A percentile compares a stretch with the other conserved stretches of the same genome.
phyloP scores from a whole-genome alignment of 257 asterid genomes.

The Nemophila menziesii region DNA sequence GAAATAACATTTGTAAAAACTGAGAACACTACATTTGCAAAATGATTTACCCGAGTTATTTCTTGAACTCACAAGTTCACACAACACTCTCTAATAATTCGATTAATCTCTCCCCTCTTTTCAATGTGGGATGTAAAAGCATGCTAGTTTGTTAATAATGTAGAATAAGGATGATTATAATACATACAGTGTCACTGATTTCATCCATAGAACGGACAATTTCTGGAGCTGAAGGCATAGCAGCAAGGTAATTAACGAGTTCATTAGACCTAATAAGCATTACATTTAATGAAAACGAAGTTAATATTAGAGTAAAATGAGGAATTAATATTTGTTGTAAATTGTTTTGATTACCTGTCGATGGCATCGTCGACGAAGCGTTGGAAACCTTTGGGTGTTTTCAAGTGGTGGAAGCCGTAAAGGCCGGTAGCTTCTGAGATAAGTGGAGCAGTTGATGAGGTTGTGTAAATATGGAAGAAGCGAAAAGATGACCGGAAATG shows the following conservation, averaged over 20 bases:
- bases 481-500: slow-evolving; percentile 21
- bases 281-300: not conserved
- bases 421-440: slow-evolving; percentile 52
- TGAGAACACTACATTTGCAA: no score
- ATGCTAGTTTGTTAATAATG: no score
- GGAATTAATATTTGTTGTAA: not conserved
- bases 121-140: no score
- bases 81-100: no score
- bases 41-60: no score
- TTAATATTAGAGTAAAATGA: not conserved
- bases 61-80: no score
- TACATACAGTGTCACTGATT: slow-evolving; percentile 68
- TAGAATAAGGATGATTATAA: no score
- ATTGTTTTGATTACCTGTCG: slow-evolving; percentile 36
- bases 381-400: slow-evolving; percentile 74
- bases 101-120: no score
- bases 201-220: slow-evolving; percentile 83
- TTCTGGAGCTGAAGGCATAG: slow-evolving; percentile 73
- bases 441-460: slow-evolving; percentile 30
- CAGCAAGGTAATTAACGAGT: slow-evolving; percentile 52
- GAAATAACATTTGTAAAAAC: not conserved
- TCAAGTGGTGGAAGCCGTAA: slow-evolving; percentile 74
- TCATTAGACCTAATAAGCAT: slow-evolving; percentile 64
- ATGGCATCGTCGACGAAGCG: slow-evolving; percentile 92
- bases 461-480: slow-evolving; percentile 24